Percentiles rank a stretch among this genome's conserved stretches.
Evolutionary conservation across 225 moss, liverwort and hornwort species (phyloP).

Genomic region (Asterella californica): DNA sequence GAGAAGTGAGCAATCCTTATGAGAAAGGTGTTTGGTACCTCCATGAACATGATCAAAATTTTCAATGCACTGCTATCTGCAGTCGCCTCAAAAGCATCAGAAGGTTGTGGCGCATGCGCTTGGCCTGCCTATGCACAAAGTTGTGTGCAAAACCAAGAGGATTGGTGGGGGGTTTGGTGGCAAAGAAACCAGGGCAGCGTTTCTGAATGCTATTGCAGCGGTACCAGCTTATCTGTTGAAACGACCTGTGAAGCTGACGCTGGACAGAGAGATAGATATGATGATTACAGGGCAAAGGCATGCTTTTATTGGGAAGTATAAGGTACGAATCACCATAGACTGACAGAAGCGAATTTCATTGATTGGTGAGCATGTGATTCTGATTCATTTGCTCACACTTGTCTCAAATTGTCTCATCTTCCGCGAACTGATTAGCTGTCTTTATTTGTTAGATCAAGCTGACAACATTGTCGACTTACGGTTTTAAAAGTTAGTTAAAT

Average conservation of each 20-base stretch:
- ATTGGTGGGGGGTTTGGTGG: conserved; percentile 99
- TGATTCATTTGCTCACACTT: neutral
- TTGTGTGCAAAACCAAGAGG: conserved; percentile 91
- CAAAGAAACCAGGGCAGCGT: conserved; percentile 83
- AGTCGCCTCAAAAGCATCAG: conserved; percentile 91
- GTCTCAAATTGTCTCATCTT: no score
- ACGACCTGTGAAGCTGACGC: conserved; percentile 78
- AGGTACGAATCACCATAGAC: conserved; percentile 40
- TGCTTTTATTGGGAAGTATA: conserved; percentile 81
- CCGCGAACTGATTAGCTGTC: no score
- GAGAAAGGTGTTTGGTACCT: neutral
- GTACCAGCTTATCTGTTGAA: conserved; percentile 65
- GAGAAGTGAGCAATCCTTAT: neutral
- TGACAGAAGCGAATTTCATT: neutral
- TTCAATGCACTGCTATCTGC: conserved; percentile 9
- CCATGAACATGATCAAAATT: neutral
- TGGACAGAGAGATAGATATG: conserved; percentile 94
- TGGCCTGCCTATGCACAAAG: conserved; percentile 80
- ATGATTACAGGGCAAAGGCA: conserved; percentile 92
- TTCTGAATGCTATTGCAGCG: conserved; percentile 58
- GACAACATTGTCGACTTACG: neutral
- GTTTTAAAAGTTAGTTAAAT: neutral
- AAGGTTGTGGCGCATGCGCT: conserved; percentile 83
- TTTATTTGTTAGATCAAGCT: neutral
- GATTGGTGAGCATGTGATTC: neutral